Evolutionary conservation across 2,329 filamentous ascomycete species (phyloP), one percentile per base, ranked within the genome.

Genomic region (Zalaria obscura): DNA sequence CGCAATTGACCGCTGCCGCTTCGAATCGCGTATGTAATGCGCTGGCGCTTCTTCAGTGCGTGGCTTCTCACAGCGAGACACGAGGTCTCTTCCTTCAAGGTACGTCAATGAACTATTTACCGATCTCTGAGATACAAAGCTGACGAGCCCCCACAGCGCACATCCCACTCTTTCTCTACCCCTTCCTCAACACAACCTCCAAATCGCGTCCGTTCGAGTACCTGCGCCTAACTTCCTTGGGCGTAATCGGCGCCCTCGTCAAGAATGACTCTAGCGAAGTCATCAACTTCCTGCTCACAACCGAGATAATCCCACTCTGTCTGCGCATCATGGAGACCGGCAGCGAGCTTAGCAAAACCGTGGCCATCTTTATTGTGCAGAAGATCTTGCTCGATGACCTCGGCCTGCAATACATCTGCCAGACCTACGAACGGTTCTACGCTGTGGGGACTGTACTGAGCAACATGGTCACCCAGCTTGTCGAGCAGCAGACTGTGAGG

Each of bases 211-310:
- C 91, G 0, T 98, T 96, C 60, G 91, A 98, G 62, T 98, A 98
- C 58, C 76, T 98, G 40, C 86, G 91, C 40, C 76, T 98, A 29
- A 98, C 91, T 0, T 95, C 88, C 11, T 76, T 98, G 25, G 91
- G 91, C 41, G 91, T 98, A 27, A 96, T 98, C 50, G 91, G 91
- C 43, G 91, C 91, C 2, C 71, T 98, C 36, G 91, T 98, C 45
- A 98, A 98, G 73, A 98, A 98, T 57, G 91, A 98, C 65, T 95
- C 88, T 3, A 89, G 85, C 11, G 91, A 96, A 57, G 91, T 96
- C 45, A 98, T 98, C 69, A 96, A 96, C 69, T 98, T 98, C 60
- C 80, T 98, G 41, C 73, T 98, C 38, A 96, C 91, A 1, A 98
- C 91, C 27, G 91, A 98, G 65, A 98, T 98, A 52, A 98, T 98